Base-by-base conservation (phyloP, 2,329 filamentous ascomycete species). In the Polytolypa hystricis region DNA sequence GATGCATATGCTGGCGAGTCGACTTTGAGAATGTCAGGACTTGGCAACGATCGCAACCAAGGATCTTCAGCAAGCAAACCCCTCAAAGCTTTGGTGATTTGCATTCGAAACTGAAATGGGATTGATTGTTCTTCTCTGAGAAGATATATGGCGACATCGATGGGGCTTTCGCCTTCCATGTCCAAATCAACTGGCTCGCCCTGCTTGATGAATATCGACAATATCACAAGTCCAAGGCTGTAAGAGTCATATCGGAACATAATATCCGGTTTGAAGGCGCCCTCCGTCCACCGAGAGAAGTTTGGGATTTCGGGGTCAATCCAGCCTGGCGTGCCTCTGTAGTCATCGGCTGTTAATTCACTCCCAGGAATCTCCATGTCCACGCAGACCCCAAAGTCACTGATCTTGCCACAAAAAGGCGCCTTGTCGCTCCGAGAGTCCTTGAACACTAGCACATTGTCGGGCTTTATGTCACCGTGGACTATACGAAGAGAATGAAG, bases 381-480 rank as follows among this genome's bases (percentile, higher is more conserved):
- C 30, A 54, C 20, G 30, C 49, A 54, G 12, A 54, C 50, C 1
- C 51, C 51, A 30, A 54, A 54, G 37, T 54, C 51, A 33, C 49
- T 53, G 17, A 54, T 27, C 33, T 54, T 54, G 27, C 42, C 51
- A 11, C 40, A 41, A 23, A 53, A 50, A 0, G 51, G 49, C 2
- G 50, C 43, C 7, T 43, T 47, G 4, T 44, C 40, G 33, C 30
- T 44, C 19, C 26, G 16, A n/a, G n/a, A n/a, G 5, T 46, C 45
- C 11, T 30, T 30, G 35, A 52, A 53, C 1, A 54, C 43, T 9
- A 54, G 45, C n/a, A 54, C 44, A 32, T 54, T 54, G 19, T 53
- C 51, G 4, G 49, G 51, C 30, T 54, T 54, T 17, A 54, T 42
- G 33, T 54, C 51, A 3, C 50, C 51, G 30, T 54, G 51, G 3